A percentile compares a stretch with the other conserved stretches of the same genome.
Conservation (phyloP, 2,329 filamentous ascomycete species). For the Sporothrix pallida region DNA sequence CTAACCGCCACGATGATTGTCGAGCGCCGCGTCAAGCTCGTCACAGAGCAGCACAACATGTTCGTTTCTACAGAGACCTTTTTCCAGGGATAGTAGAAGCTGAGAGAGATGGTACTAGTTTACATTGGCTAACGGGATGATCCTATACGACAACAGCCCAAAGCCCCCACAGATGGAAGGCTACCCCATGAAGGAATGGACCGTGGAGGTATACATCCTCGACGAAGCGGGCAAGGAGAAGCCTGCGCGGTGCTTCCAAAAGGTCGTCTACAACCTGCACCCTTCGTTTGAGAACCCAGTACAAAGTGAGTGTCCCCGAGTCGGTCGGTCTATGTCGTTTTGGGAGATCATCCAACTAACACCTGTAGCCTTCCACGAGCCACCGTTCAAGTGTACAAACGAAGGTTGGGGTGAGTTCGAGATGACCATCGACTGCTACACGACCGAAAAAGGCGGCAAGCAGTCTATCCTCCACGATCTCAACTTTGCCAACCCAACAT, state of each 20-base stretch:
- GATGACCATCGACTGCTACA: slow-evolving; percentile 83
- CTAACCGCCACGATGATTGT: slow-evolving; percentile 46
- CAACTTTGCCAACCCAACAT: slow-evolving; percentile 82
- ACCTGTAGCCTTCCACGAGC: slow-evolving; percentile 73
- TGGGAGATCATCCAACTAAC: neutral
- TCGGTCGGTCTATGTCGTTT: no score
- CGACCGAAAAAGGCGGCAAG: slow-evolving; percentile 84
- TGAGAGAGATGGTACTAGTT: neutral
- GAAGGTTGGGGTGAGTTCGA: slow-evolving; percentile 99
- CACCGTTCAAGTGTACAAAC: slow-evolving; percentile 88
- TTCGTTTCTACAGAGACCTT: slow-evolving; percentile 49
- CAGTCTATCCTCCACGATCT: slow-evolving; percentile 83
- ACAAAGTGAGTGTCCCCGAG: slow-evolving; percentile 69
- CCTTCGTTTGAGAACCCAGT: slow-evolving; percentile 87
- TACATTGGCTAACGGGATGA: neutral
- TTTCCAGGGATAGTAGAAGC: no score
- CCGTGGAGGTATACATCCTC: slow-evolving; percentile 80
- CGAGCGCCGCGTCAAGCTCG: slow-evolving; percentile 82
- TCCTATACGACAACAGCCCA: slow-evolving; percentile 57
- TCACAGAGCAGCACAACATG: slow-evolving; percentile 90
- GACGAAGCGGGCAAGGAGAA: slow-evolving; percentile 87
- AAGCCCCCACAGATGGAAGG: slow-evolving; percentile 83
- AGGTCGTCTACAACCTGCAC: slow-evolving; percentile 90
- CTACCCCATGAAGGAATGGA: slow-evolving; percentile 93
- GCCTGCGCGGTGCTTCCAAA: slow-evolving; percentile 84